These are phyloP conservation scores for Neurospora intermedia DNA, from an alignment of 495 filamentous ascomycete species.

Conservation along the genomic window DNA sequence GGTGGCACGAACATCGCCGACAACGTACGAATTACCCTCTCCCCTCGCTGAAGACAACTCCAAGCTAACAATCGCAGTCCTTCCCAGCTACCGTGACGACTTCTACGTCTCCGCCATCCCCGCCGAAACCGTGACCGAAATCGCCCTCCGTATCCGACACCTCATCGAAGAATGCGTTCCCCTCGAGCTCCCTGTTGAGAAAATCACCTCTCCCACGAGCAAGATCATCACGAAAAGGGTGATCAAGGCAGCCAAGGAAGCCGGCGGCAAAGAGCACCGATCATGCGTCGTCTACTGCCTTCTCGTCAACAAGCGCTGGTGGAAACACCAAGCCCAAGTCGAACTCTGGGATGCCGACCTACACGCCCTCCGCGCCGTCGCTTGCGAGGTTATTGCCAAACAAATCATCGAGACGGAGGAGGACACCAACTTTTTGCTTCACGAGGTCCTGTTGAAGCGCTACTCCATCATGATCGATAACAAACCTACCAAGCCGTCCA, in stretches of 20 bases:
- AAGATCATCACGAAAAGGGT: conserved; percentile 72
- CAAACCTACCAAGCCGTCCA: conserved; percentile 60
- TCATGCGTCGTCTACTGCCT: conserved; percentile 76
- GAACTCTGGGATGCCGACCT: conserved; percentile 91
- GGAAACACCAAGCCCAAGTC: conserved; percentile 62
- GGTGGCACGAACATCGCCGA: conserved; percentile 27
- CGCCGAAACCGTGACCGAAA: conserved; percentile 64
- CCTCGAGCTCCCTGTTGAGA: conserved; percentile 67
- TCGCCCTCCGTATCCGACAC: conserved; percentile 80
- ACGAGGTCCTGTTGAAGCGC: conserved; percentile 77
- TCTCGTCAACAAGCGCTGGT: conserved; percentile 85
- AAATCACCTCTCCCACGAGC: conserved; percentile 69
- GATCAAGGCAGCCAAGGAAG: conserved; percentile 63
- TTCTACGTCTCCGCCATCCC: conserved; percentile 51
- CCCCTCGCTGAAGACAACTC: neutral
- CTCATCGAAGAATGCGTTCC: conserved; percentile 82
- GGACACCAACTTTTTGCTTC: conserved; percentile 63
- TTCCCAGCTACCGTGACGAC: conserved; percentile 49
- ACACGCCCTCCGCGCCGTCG: conserved; percentile 63
- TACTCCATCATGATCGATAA: conserved; percentile 72
- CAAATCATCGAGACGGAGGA: conserved; percentile 77
- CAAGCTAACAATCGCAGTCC: conserved; percentile 32
- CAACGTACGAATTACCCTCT: conserved; percentile 22
- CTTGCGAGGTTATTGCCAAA: conserved; percentile 96
- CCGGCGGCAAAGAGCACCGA: conserved; percentile 63